A percentile compares a stretch with the other conserved stretches of the same genome.
These are phyloP conservation scores for Irpex sp. DNA, from an alignment of 1,284 basidiomycete genomes.

Conservation along the genomic window DNA sequence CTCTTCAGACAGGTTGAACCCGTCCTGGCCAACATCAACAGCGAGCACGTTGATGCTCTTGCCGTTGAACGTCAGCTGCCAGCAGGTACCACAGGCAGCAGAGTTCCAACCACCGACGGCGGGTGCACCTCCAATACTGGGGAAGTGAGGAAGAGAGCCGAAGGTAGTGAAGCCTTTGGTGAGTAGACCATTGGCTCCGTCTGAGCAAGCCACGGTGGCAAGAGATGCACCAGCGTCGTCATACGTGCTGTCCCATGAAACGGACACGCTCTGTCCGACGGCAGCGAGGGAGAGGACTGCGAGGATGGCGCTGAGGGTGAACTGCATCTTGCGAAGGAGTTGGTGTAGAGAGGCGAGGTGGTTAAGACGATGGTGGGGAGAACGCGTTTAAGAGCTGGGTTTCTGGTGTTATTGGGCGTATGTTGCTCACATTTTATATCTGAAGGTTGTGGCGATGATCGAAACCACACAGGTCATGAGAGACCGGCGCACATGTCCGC, in stretches of 20 bases:
- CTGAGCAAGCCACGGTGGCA: constrained; percentile 38
- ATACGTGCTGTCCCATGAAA: constrained; percentile 36
- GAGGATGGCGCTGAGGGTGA: constrained; percentile 1
- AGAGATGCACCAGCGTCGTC: constrained; percentile 29
- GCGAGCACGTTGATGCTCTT: constrained; percentile 37
- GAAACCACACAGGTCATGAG: not conserved
- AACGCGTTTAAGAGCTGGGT: not conserved
- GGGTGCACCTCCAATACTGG: constrained; percentile 42
- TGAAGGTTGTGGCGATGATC: not conserved
- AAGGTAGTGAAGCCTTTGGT: constrained; percentile 39
- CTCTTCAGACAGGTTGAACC: constrained; percentile 36
- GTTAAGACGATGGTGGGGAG: not conserved
- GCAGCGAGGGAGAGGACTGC: not conserved
- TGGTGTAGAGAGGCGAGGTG: not conserved
- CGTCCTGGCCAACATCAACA: constrained; percentile 34
- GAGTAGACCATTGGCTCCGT: constrained; percentile 36
- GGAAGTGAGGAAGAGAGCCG: constrained; percentile 43
- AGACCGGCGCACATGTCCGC: not conserved
- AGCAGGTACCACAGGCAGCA: constrained; percentile 44
- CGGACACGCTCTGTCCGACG: not conserved
- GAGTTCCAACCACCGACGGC: constrained; percentile 40
- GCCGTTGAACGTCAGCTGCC: constrained; percentile 36
- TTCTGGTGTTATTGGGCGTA: not conserved
- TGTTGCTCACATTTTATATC: not conserved
- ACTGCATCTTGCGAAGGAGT: not conserved